Evolutionary conservation across 2,329 filamentous ascomycete species (phyloP).

Genomic region (Ophiobolus disseminans): DNA sequence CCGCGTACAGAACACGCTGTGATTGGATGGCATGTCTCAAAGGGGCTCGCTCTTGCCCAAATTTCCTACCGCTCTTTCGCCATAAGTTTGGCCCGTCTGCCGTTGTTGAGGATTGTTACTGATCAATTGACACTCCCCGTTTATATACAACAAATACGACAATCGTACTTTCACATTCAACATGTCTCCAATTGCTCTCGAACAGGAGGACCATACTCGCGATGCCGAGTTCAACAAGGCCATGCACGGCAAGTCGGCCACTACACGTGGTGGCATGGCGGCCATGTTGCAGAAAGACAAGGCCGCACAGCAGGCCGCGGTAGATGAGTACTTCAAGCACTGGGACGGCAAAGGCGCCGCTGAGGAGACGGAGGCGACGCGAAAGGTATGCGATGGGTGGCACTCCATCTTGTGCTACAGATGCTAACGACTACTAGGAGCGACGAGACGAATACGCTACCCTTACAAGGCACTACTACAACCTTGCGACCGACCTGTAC

Average conservation of each 20-base stretch:
- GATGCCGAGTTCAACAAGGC: constrained; percentile 92
- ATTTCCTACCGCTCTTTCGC: constrained; percentile 40
- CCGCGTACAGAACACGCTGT: constrained; percentile 21
- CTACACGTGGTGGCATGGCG: constrained; percentile 74
- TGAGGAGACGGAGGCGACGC: constrained; percentile 81
- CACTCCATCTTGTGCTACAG: not conserved
- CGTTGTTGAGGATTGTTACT: constrained; percentile 20
- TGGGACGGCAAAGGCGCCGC: constrained; percentile 85
- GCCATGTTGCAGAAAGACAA: constrained; percentile 88
- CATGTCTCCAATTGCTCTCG: constrained; percentile 68
- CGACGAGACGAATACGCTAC: constrained; percentile 90
- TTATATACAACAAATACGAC: constrained; percentile 5
- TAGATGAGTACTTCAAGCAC: constrained; percentile 95
- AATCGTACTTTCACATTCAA: constrained; percentile 26
- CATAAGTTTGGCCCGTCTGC: constrained; percentile 20
- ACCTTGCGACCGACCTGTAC: constrained; percentile 93
- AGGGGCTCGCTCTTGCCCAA: constrained; percentile 19
- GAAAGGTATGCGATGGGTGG: constrained; percentile 65
- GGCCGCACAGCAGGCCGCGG: constrained; percentile 77
- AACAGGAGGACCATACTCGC: constrained; percentile 81
- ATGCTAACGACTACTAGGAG: constrained; percentile 60
- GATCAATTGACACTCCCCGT: constrained; percentile 23
- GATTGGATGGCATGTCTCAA: constrained; percentile 19
- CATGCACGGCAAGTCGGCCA: constrained; percentile 77
- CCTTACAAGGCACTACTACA: constrained; percentile 95